A percentile compares a stretch with the other conserved stretches of the same genome.
These are phyloP conservation scores for Neopestalotiopsis clavispora DNA, from an alignment of 2,329 filamentous ascomycete genomes.

Conservation along the genomic window DNA sequence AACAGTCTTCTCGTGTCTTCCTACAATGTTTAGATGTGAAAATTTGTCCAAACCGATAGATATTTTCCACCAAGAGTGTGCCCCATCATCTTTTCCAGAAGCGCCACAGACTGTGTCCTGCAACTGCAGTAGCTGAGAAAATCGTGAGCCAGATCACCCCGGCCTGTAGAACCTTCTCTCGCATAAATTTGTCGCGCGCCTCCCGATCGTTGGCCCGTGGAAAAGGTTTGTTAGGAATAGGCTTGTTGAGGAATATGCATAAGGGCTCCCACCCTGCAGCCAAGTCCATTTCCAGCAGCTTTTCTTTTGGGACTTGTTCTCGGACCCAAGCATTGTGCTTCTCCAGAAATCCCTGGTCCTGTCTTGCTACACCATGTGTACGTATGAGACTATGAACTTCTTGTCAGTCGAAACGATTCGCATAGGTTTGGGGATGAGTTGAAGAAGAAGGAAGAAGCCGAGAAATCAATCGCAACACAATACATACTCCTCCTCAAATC, in stretches of 20 bases:
- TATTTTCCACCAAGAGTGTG: neutral
- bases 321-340: slow-evolving; percentile 17
- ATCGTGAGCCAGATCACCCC: slow-evolving; percentile 7
- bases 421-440: too few relatives aligned
- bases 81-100: neutral
- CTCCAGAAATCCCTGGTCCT: neutral
- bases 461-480: neutral
- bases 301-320: slow-evolving; percentile 14
- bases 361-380: neutral
- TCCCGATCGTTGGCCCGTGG: slow-evolving; percentile 21
- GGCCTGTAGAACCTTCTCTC: slow-evolving; percentile 17
- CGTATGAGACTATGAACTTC: neutral
- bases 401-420: neutral
- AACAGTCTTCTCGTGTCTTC: neutral
- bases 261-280: slow-evolving; percentile 31
- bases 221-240: slow-evolving; percentile 22
- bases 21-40: neutral
- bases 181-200: slow-evolving; percentile 23
- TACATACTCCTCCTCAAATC: slow-evolving; percentile 15
- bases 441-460: neutral
- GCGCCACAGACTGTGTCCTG: neutral
- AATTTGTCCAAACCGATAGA: neutral
- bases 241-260: slow-evolving; percentile 28
- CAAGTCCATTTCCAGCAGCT: slow-evolving; percentile 28
- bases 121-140: neutral